Conservation (phyloP, 2,329 filamentous ascomycete genomes). For the Aspergillus ochraceoroseus region DNA sequence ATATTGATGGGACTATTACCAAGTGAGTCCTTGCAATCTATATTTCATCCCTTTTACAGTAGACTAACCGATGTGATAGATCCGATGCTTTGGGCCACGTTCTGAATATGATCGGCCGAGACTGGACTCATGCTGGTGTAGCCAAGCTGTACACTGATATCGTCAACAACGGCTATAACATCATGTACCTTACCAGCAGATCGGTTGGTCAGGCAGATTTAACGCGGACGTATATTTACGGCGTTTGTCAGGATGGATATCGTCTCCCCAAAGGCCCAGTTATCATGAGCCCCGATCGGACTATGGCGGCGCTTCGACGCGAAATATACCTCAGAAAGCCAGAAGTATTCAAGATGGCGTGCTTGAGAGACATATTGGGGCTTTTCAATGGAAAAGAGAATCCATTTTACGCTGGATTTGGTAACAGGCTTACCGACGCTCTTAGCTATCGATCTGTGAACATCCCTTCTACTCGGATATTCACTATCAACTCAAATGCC, state of each 20-base stretch:
- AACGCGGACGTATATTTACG: conserved; percentile 82
- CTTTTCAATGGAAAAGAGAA: conserved; percentile 72
- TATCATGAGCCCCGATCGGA: conserved; percentile 90
- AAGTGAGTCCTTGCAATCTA: conserved; percentile 52
- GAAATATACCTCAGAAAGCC: conserved; percentile 95
- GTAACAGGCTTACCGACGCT: conserved; percentile 92
- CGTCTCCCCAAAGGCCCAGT: conserved; percentile 83
- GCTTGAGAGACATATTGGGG: conserved; percentile 84
- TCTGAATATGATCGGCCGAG: conserved; percentile 90
- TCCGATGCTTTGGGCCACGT: conserved; percentile 92
- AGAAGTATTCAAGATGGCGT: conserved; percentile 99
- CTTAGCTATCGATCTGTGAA: conserved; percentile 94
- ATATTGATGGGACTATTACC: conserved; percentile 98
- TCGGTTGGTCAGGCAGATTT: conserved; percentile 90
- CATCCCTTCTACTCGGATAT: conserved; percentile 89
- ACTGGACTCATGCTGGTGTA: conserved; percentile 96
- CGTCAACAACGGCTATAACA: conserved; percentile 91
- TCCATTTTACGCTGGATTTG: conserved; percentile 95
- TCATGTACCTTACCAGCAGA: conserved; percentile 93
- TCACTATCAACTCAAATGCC: conserved; percentile 97
- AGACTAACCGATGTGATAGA: conserved; percentile 29
- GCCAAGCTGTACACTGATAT: conserved; percentile 98
- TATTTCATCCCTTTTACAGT: neutral
- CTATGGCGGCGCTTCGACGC: conserved; percentile 83
- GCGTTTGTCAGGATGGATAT: conserved; percentile 82